Percentiles rank a stretch among this genome's conserved stretches.
Evolutionary conservation across 129 eudicot species (phyloP).

Genomic region (Centella asiatica): DNA sequence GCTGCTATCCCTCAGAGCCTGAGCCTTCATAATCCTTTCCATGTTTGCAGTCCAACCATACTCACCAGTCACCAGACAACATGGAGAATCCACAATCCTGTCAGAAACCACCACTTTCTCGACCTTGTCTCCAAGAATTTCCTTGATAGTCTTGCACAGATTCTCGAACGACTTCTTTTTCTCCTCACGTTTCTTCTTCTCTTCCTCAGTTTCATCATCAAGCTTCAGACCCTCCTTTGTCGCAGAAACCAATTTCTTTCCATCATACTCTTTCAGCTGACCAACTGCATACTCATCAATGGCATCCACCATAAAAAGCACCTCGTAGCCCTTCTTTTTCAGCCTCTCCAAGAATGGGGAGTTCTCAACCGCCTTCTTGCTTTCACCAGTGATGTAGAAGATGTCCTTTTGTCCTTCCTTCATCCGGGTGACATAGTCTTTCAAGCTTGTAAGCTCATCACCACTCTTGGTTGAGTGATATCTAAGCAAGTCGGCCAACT

Average conservation of each 20-base stretch:
- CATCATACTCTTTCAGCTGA: constrained; percentile 79
- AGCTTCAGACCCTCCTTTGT: constrained; percentile 83
- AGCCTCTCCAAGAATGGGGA: constrained; percentile 76
- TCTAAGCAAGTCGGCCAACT: constrained; percentile 66
- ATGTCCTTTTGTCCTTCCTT: constrained; percentile 87
- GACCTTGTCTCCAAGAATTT: constrained; percentile 64
- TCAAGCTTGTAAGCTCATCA: constrained; percentile 72
- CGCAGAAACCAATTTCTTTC: constrained; percentile 77
- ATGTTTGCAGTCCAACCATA: constrained; percentile 91
- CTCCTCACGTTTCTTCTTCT: constrained; percentile 66
- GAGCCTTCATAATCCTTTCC: constrained; percentile 96
- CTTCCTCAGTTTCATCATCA: constrained; percentile 80
- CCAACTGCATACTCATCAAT: constrained; percentile 86
- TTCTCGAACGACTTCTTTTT: constrained; percentile 82
- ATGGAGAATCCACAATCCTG: constrained; percentile 84
- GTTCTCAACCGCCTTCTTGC: constrained; percentile 88
- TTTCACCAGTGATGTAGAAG: constrained; percentile 77
- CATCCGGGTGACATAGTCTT: constrained; percentile 88
- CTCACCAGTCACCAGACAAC: constrained; percentile 85
- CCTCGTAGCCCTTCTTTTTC: constrained; percentile 78
- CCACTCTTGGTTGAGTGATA: constrained; percentile 90
- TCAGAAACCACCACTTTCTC: constrained; percentile 83
- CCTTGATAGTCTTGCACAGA: constrained; percentile 75
- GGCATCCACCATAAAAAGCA: constrained; percentile 80
- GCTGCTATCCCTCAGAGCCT: constrained; percentile 75